Conservation (phyloP, 345 rosid genomes). For the Atalantia buxifolia region DNA sequence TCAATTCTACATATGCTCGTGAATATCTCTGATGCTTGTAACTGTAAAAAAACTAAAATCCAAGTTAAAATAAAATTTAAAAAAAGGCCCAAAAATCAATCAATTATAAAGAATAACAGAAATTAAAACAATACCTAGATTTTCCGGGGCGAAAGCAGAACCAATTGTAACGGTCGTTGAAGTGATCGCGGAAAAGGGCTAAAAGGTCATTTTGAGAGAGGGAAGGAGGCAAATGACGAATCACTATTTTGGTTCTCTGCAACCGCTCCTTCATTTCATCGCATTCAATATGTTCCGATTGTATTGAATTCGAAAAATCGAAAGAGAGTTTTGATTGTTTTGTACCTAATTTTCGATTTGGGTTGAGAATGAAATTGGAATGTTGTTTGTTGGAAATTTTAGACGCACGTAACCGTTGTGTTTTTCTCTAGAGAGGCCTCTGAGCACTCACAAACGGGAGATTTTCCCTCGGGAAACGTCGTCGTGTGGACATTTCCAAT, state of each 20-base stretch:
- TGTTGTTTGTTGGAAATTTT: background rate
- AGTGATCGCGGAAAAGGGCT: conserved; percentile 50
- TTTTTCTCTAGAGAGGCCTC: background rate
- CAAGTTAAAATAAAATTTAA: background rate
- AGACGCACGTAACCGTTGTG: background rate
- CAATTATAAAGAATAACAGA: background rate
- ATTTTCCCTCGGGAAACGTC: background rate
- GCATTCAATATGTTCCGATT: background rate
- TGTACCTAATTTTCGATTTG: background rate
- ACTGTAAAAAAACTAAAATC: conserved; percentile 27
- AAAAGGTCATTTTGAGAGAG: conserved; percentile 55
- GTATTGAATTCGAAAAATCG: background rate
- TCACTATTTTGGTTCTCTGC: conserved; percentile 61
- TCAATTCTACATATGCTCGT: conserved; percentile 60
- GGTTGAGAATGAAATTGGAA: background rate
- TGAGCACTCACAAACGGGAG: background rate
- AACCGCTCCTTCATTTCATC: conserved; percentile 39
- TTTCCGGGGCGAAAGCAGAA: conserved; percentile 54
- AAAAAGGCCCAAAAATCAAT: background rate
- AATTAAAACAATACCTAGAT: conserved; percentile 31
- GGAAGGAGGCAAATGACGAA: conserved; percentile 74
- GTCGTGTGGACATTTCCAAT: background rate
- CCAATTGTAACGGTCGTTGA: conserved; percentile 59
- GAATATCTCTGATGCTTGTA: conserved; percentile 51
- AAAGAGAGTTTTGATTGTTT: background rate